Conservation (phyloP, 257 asterid genomes). For the Capsicum baccatum region DNA sequence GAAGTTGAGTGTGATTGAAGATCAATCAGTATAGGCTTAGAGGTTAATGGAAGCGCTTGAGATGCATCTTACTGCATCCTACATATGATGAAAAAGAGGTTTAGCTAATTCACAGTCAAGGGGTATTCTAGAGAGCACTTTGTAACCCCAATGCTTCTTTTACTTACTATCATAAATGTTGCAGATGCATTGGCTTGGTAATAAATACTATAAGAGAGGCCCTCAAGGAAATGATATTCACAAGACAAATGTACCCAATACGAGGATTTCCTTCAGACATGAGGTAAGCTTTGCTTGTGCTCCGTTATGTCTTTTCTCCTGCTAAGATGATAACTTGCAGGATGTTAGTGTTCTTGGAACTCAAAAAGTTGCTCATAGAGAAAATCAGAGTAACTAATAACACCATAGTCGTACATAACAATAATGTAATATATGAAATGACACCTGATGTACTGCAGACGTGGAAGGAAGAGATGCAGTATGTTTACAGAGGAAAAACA, state of each 20-base stretch:
- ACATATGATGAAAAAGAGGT: slow-evolving; percentile 2
- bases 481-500: slow-evolving; percentile 72
- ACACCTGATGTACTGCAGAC: slow-evolving; percentile 54
- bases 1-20: not conserved
- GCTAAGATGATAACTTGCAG: slow-evolving; percentile 24
- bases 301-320: slow-evolving; percentile 26
- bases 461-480: slow-evolving; percentile 88
- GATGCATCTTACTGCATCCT: not conserved
- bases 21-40: not conserved
- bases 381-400: slow-evolving; percentile 17
- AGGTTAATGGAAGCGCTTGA: not conserved
- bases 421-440: not conserved
- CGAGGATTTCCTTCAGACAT: slow-evolving; percentile 81
- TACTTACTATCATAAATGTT: slow-evolving; percentile 29
- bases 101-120: not conserved
- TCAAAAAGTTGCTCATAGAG: not conserved
- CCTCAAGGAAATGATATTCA: slow-evolving; percentile 80
- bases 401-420: not conserved
- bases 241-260: slow-evolving; percentile 88
- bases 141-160: not conserved
- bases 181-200: slow-evolving; percentile 90
- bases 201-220: slow-evolving; percentile 68
- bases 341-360: slow-evolving; percentile 22
- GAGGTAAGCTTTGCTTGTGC: slow-evolving; percentile 55
- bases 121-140: not conserved